Evolutionary conservation across 2,329 filamentous ascomycete genomes (phyloP).

Genomic region (Paraconiothyrium brasiliense): DNA sequence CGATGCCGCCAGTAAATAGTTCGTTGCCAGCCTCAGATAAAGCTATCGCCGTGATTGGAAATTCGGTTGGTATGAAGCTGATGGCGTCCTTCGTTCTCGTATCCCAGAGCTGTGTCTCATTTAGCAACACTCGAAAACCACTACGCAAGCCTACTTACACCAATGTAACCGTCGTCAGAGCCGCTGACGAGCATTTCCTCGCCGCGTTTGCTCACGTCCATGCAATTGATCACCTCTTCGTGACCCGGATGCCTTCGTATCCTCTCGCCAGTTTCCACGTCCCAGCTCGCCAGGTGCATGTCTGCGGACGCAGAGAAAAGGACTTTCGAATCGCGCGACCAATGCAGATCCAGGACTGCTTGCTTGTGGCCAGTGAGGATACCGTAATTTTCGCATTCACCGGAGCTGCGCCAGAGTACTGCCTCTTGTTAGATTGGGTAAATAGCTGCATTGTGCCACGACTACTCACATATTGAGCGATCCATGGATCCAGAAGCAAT

Average conservation of each 20-base stretch:
- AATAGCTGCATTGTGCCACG: constrained; percentile 17
- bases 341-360: constrained; percentile 90
- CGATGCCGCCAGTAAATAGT: constrained; percentile 92
- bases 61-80: constrained; percentile 89
- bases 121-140: constrained; percentile 24
- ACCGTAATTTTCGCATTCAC: constrained; percentile 94
- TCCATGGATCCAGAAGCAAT: constrained; percentile 98
- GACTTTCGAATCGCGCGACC: constrained; percentile 92
- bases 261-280: constrained; percentile 87
- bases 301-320: constrained; percentile 94
- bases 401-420: constrained; percentile 95
- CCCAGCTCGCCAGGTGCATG: constrained; percentile 93
- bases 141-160: constrained; percentile 52
- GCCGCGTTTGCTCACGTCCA: constrained; percentile 88
- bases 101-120: constrained; percentile 77
- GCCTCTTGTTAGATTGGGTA: constrained; percentile 27
- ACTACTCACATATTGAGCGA: constrained; percentile 77
- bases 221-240: constrained; percentile 92
- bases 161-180: constrained; percentile 92
- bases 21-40: constrained; percentile 96
- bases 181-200: constrained; percentile 91
- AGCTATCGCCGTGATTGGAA: constrained; percentile 89
- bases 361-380: constrained; percentile 88
- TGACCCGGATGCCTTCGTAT: constrained; percentile 93
- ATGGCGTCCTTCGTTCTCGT: constrained; percentile 87